Evolutionary conservation across 768 basidiomycete genomes (phyloP).

Genomic region (Pleurotus cornucopiae): DNA sequence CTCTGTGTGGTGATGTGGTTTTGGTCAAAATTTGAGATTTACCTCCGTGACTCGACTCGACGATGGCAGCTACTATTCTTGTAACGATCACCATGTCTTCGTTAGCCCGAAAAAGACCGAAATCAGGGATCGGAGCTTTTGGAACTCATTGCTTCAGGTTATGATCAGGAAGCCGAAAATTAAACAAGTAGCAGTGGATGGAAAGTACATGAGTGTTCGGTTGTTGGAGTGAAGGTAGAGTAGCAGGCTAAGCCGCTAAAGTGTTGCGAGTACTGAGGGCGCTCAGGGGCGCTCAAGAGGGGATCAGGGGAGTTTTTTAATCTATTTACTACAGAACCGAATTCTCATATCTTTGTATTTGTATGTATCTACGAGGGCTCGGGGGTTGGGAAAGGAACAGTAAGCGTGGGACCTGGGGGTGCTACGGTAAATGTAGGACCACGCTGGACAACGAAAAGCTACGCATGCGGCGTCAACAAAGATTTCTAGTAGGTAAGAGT

Average conservation of each 20-base stretch:
- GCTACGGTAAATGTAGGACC: not conserved
- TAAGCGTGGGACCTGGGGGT: not conserved
- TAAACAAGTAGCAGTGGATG: too few species aligned
- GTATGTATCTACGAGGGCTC: not conserved
- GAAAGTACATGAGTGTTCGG: too few species aligned
- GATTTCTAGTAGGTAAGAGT: not conserved
- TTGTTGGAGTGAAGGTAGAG: too few species aligned
- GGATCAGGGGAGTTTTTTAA: too few species aligned
- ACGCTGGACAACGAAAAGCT: slow-evolving; percentile 2
- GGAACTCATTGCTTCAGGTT: too few species aligned
- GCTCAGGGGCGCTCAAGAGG: too few species aligned
- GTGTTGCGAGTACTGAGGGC: too few species aligned
- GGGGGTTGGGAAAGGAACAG: not conserved
- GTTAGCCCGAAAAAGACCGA: not conserved
- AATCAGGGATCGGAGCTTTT: not conserved
- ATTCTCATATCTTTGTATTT: too few species aligned
- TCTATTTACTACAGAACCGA: too few species aligned
- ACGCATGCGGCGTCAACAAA: not conserved
- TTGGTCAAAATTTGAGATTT: not conserved
- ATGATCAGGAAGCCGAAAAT: too few species aligned
- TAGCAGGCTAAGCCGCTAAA: too few species aligned
- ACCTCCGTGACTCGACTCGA: not conserved
- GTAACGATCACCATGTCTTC: not conserved
- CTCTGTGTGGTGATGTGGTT: not conserved
- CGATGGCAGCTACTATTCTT: not conserved